Percentiles rank a stretch among this genome's conserved stretches.
phyloP scores from a whole-genome alignment of 768 basidiomycete species.

The Pholiota molesta region DNA sequence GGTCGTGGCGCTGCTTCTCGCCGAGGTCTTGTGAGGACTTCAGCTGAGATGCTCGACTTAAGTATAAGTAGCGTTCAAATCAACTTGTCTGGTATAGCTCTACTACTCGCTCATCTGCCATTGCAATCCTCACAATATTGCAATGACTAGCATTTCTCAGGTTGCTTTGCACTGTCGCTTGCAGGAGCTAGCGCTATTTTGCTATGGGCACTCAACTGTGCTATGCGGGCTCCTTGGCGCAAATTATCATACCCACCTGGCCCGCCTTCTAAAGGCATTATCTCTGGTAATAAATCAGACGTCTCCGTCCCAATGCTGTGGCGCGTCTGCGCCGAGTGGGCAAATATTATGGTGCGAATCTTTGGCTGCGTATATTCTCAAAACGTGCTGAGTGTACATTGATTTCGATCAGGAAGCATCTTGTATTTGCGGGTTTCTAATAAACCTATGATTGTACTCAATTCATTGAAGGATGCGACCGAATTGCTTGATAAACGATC shows the following conservation, averaged over 20 bases:
- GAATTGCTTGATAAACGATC: constrained; percentile 2
- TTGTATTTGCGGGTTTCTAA: not conserved
- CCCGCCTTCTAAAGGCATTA: not conserved
- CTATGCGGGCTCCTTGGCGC: not conserved
- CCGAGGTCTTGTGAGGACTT: no score
- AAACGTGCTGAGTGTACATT: not conserved
- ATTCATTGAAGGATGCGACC: not conserved
- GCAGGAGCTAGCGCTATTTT: not conserved
- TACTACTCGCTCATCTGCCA: no score
- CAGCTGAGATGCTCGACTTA: no score
- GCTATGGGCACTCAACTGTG: not conserved
- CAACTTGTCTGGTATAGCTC: no score
- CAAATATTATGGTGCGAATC: not conserved
- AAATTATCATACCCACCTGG: constrained; percentile 1
- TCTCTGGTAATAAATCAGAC: not conserved
- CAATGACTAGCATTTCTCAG: not conserved
- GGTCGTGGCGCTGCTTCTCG: no score
- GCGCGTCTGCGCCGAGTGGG: not conserved
- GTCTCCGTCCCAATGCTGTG: not conserved
- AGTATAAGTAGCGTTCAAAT: no score
- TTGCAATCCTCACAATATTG: no score
- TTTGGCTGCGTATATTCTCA: not conserved
- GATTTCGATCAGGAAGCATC: not conserved
- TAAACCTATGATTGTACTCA: not conserved
- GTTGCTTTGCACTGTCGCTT: not conserved